Evolutionary conservation across 83 land plant genomes (phyloP).

Genomic region (Diphasiastrum complanatum): DNA sequence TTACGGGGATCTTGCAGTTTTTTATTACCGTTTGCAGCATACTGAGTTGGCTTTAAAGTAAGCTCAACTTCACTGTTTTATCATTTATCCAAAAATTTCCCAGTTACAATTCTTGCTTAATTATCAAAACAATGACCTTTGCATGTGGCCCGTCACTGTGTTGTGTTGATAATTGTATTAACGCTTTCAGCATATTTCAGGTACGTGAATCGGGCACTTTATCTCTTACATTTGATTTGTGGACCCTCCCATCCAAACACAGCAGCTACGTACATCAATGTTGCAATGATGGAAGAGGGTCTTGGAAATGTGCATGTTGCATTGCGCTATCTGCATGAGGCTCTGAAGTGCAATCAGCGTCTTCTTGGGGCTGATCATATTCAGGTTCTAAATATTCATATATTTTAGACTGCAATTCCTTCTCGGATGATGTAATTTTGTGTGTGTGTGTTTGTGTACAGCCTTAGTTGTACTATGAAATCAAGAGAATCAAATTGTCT

Average conservation of each 20-base stretch:
- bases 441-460: not conserved
- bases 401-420: not conserved
- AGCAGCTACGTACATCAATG: slow-evolving; percentile 92
- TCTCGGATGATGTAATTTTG: not conserved
- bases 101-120: not conserved
- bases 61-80: no score
- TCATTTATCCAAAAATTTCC: slow-evolving; percentile 1
- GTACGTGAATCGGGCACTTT: slow-evolving; percentile 86
- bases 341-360: slow-evolving; percentile 83
- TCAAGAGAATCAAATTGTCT: no score
- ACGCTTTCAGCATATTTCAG: slow-evolving; percentile 26
- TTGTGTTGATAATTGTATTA: not conserved
- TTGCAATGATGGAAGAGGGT: slow-evolving; percentile 98
- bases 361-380: slow-evolving; percentile 90
- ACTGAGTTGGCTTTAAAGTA: slow-evolving; percentile 90
- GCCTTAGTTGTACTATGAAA: not conserved
- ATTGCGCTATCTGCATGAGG: slow-evolving; percentile 82
- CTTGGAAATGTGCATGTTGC: slow-evolving; percentile 90
- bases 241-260: slow-evolving; percentile 91
- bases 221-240: slow-evolving; percentile 73
- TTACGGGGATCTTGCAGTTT: slow-evolving; percentile 90
- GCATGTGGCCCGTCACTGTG: not conserved
- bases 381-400: slow-evolving; percentile 49
- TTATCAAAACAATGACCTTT: not conserved
- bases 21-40: slow-evolving; percentile 88